A percentile compares a stretch with the other conserved stretches of the same genome.
These are phyloP conservation scores for Aegilops umbellulata DNA, from an alignment of 176 grass and related monocot genomes.

Conservation along the genomic window DNA sequence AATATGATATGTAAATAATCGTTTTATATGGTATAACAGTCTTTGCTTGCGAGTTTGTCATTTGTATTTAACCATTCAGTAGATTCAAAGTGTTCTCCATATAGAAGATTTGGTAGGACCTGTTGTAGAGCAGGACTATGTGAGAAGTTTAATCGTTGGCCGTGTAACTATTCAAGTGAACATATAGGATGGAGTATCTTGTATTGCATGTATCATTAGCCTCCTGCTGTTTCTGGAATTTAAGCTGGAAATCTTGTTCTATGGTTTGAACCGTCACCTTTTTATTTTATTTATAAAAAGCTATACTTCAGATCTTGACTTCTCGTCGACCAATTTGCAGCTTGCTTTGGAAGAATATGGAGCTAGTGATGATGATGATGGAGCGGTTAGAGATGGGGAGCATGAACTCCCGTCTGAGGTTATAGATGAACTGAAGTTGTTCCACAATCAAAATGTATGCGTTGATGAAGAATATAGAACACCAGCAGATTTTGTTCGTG, in stretches of 20 bases:
- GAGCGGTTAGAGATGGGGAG: conserved; percentile 26
- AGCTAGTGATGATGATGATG: conserved; percentile 52
- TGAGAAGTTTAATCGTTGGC: not conserved
- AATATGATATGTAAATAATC: not conserved
- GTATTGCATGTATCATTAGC: not conserved
- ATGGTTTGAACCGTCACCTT: not conserved
- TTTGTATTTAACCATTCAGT: conserved; percentile 13
- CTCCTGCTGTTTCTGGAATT: not conserved
- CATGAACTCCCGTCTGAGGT: conserved; percentile 45
- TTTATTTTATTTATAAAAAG: not conserved
- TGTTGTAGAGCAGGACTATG: not conserved
- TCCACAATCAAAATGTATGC: conserved; percentile 46
- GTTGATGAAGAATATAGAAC: conserved; percentile 51
- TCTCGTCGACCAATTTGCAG: conserved; percentile 26
- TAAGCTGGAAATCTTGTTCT: not conserved
- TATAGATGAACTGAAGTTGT: conserved; percentile 62
- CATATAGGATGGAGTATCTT: not conserved
- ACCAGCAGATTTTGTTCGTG: conserved; percentile 51
- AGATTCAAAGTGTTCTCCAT: not conserved
- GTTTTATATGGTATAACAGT: not conserved
- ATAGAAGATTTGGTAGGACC: not conserved
- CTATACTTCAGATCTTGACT: not conserved
- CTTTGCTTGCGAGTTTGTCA: not conserved
- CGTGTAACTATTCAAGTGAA: conserved; percentile 4
- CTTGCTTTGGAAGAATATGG: conserved; percentile 76